Evolutionary conservation across 352 stramenopile genomes (phyloP), one percentile per base, ranked within the genome.

Genomic region (Pelagophyceae sp.): DNA sequence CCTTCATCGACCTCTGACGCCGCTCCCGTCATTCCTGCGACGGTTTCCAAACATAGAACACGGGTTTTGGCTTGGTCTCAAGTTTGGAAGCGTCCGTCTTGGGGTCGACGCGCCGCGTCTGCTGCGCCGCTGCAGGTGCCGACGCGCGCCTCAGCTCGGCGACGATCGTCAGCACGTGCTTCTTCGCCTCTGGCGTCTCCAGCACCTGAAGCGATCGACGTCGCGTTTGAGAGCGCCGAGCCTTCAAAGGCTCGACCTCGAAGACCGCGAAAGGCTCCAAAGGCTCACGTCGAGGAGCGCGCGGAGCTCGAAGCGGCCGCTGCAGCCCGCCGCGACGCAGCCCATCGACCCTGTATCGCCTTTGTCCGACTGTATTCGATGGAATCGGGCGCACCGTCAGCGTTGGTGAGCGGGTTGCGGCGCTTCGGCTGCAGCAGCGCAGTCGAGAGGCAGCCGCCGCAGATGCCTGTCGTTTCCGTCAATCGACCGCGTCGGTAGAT

Each of bases 301-400:
- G 15, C 64, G 64, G 6, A 72, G 64, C 3, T 38, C 31, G 6
- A 6, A 51, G 29, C 6, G 32, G 15, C 64, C 64, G 64, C 29
- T 32, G 64, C 64, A 72, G 64, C 35, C 35, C 6, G 64, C 64
- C 19, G 64, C 64, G 32, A 72, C 64, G 64, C 64, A 72, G 29
- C 31, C 64, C 64, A 72, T 72, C 32, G 64, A 72, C 64, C 64
- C 50, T 17, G 17, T 27, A 27, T 61, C 50, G 50, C 50, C n/a
- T n/a, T n/a, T n/a, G n/a, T n/a, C n/a, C n/a, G n/a, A n/a, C n/a
- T n/a, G n/a, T n/a, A n/a, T n/a, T n/a, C n/a, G n/a, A n/a, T n/a
- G n/a, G n/a, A n/a, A n/a, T n/a, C n/a, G n/a, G n/a, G n/a, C n/a
- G n/a, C n/a, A n/a, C n/a, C 58, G 58, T 67, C 58, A 15, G 23